These are phyloP conservation scores for Ottelia alismoides DNA, from an alignment of 106 monocot species.

Conservation along the genomic window DNA sequence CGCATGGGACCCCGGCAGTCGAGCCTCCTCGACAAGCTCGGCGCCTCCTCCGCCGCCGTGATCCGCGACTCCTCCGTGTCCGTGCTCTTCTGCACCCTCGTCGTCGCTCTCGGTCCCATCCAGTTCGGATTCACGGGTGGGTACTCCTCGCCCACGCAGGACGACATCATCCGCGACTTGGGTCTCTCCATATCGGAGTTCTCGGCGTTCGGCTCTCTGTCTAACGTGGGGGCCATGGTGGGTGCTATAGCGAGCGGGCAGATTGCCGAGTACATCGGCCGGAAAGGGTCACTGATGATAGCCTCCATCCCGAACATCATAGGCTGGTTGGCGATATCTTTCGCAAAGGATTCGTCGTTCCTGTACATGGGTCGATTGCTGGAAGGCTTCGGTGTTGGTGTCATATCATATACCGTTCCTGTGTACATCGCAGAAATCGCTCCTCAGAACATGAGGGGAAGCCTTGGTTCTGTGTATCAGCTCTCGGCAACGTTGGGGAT, in stretches of 20 bases:
- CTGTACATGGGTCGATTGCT: constrained; percentile 79
- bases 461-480: constrained; percentile 82
- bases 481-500: constrained; percentile 81
- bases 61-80: constrained; percentile 67
- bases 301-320: constrained; percentile 83
- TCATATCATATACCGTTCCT: constrained; percentile 77
- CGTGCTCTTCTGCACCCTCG: constrained; percentile 74
- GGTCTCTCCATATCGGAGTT: constrained; percentile 70
- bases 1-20: constrained; percentile 63
- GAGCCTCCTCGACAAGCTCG: constrained; percentile 42
- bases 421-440: constrained; percentile 88
- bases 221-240: constrained; percentile 87
- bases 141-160: constrained; percentile 74
- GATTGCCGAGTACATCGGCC: constrained; percentile 77
- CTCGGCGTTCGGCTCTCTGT: constrained; percentile 74
- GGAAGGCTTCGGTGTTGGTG: constrained; percentile 83
- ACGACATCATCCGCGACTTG: constrained; percentile 51
- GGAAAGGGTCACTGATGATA: constrained; percentile 91
- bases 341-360: constrained; percentile 78
- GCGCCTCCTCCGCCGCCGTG: constrained; percentile 39
- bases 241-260: constrained; percentile 88
- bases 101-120: constrained; percentile 88
- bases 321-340: constrained; percentile 80
- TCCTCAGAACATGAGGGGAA: constrained; percentile 88
- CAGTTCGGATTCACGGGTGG: constrained; percentile 89